Evolutionary conservation across 106 monocot genomes (phyloP).

Genomic region (Gastrodia elata): DNA sequence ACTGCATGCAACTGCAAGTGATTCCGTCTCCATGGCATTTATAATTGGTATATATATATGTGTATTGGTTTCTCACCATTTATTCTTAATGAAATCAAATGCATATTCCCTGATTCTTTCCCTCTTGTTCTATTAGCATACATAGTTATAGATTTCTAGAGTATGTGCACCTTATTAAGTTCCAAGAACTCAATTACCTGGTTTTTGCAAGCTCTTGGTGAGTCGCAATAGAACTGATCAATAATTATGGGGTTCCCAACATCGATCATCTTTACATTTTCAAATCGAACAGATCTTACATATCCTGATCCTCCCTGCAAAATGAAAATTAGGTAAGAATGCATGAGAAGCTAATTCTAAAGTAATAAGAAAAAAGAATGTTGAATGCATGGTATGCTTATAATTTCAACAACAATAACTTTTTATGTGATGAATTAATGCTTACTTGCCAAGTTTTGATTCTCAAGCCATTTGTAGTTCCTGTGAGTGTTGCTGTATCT

Average conservation of each 20-base stretch:
- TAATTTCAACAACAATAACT: not conserved
- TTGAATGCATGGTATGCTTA: not conserved
- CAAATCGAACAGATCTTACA: constrained; percentile 52
- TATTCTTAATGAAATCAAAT: no score
- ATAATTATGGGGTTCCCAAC: constrained; percentile 91
- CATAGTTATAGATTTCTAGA: no score
- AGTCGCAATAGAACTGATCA: constrained; percentile 92
- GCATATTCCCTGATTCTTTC: no score
- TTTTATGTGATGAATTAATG: not conserved
- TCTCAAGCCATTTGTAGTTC: constrained; percentile 77
- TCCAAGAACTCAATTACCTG: constrained; percentile 28
- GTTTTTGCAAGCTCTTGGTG: constrained; percentile 47
- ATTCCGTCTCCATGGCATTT: no score
- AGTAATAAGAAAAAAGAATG: not conserved
- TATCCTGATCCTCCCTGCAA: constrained; percentile 82
- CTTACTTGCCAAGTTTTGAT: constrained; percentile 97
- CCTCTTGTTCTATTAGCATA: no score
- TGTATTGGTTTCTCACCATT: no score
- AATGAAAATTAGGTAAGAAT: not conserved
- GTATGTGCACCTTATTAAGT: not conserved
- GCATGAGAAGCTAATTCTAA: not conserved
- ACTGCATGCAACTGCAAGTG: no score
- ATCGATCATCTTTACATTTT: constrained; percentile 63
- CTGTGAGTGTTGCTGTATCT: constrained; percentile 49
- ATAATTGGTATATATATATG: no score